Percentiles rank a stretch among this genome's conserved stretches.
These are phyloP conservation scores for Mallotus japonicus DNA, from an alignment of 441 rosid species.

Conservation along the genomic window DNA sequence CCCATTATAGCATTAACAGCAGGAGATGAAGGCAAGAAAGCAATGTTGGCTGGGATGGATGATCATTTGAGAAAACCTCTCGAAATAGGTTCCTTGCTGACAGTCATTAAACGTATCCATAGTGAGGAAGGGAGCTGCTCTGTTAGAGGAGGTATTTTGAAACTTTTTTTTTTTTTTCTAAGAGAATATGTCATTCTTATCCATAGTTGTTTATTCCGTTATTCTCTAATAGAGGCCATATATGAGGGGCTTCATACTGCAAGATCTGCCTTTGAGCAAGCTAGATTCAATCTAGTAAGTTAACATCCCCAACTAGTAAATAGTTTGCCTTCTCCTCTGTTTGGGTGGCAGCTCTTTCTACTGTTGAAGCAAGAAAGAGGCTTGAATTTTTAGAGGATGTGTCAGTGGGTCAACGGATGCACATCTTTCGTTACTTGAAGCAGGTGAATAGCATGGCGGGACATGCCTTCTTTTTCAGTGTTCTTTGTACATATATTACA, in stretches of 20 bases:
- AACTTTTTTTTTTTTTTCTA: constrained; percentile 3
- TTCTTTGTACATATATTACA: constrained; percentile 34
- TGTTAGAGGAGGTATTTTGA: constrained; percentile 78
- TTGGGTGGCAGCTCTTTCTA: constrained; percentile 88
- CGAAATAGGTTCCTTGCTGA: constrained; percentile 28
- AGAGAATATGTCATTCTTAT: constrained; percentile 13
- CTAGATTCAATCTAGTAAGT: constrained; percentile 88
- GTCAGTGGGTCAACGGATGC: constrained; percentile 99
- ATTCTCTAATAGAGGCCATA: constrained; percentile 24
- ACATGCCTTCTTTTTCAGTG: constrained; percentile 20
- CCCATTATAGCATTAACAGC: constrained; percentile 77
- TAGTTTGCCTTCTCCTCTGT: constrained; percentile 21
- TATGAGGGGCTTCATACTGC: constrained; percentile 91
- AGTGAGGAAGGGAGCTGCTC: constrained; percentile 55
- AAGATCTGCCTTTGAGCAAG: constrained; percentile 91
- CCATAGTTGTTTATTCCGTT: constrained; percentile 7
- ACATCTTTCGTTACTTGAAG: constrained; percentile 93
- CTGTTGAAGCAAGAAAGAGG: constrained; percentile 95
- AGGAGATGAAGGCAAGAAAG: constrained; percentile 33
- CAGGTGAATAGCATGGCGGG: constrained; percentile 46
- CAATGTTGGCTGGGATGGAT: constrained; percentile 62
- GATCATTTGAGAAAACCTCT: constrained; percentile 44
- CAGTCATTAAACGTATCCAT: constrained; percentile 25
- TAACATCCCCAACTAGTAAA: constrained; percentile 19
- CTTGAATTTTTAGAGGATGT: constrained; percentile 98